phyloP scores from a whole-genome alignment of 345 rosid genomes.

The Fremontodendron californicum region DNA sequence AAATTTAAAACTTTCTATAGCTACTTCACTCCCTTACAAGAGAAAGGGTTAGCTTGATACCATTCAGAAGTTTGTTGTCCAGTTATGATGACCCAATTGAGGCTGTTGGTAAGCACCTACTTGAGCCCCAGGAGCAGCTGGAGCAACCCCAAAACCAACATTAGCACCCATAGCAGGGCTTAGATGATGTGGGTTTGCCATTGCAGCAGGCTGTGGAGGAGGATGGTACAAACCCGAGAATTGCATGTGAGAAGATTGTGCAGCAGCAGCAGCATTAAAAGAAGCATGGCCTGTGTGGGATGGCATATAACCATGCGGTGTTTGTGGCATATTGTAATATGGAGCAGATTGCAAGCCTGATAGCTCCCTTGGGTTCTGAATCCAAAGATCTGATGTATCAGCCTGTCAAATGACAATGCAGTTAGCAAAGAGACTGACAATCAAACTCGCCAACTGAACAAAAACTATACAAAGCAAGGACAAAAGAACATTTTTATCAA shows the following conservation, averaged over 20 bases:
- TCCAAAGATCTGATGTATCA: constrained; percentile 90
- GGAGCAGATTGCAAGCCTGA: constrained; percentile 63
- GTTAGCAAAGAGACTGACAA: background rate
- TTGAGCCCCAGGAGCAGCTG: constrained; percentile 66
- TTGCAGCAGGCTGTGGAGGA: constrained; percentile 61
- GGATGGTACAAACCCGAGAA: constrained; percentile 78
- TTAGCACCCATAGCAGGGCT: constrained; percentile 79
- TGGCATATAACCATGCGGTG: constrained; percentile 71
- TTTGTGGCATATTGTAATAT: constrained; percentile 79
- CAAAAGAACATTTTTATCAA: background rate
- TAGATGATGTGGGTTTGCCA: constrained; percentile 70
- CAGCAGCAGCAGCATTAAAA: constrained; percentile 65
- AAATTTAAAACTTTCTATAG: constrained; percentile 27
- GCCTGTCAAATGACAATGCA: constrained; percentile 43
- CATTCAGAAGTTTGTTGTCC: constrained; percentile 84
- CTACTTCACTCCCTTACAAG: constrained; percentile 42
- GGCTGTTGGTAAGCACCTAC: constrained; percentile 90
- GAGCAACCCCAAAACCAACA: constrained; percentile 74
- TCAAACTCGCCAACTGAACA: background rate
- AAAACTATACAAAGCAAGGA: background rate
- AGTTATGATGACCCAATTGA: constrained; percentile 82
- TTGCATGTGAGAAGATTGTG: constrained; percentile 94
- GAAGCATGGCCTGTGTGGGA: constrained; percentile 79
- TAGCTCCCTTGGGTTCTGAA: constrained; percentile 78
- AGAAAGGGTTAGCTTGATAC: constrained; percentile 32